Evolutionary conservation across 331 rosid genomes (phyloP), one percentile per base, ranked within the genome.

Genomic region (Pyrus hybrid): DNA sequence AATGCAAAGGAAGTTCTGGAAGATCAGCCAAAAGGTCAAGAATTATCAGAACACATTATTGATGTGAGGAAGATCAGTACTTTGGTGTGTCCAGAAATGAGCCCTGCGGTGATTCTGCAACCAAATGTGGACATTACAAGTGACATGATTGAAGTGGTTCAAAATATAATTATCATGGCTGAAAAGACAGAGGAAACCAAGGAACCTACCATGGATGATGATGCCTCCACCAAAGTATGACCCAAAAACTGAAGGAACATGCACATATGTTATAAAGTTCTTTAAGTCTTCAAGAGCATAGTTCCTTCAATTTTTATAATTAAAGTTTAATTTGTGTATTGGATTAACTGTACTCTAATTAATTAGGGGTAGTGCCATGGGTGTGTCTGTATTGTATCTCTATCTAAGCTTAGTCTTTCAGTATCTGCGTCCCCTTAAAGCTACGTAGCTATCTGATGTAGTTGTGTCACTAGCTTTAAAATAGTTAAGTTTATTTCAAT

Each of bases 51-150:
- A 5, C 97, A 92, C 65, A 83, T 89, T 21, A 81, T 90, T 23
- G 97, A 92, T 35, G 96, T 84, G 20, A 82, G 79, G 61, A 92
- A 90, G 83, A 80, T 84, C 57, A 72, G 84, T 35, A 77, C 86
- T 13, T 28, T 86, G 76, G 83, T 78, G 30, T 80, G 86, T 47
- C 68, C 85, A 1, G 86, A 86, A 32, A 70, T 79, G 10, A 84
- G 20, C 64, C 68, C 79, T 17, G 57, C 57, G 3, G 83, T 77
- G 28, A 73, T 72, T 75, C 68, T 80, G 20, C 85, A 74, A 17
- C 72, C 80, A 23, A 82, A 22, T 67, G 69, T 22, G 8, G 60
- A 23, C 11, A 58, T 72, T 9, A 76, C 30, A 54, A 76, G 57
- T 20, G 78, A 75, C 73, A 70, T 32, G 13, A 63, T 23, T n/a